Conservation (phyloP, 495 filamentous ascomycete species). For the Neurospora tetrasperma region DNA sequence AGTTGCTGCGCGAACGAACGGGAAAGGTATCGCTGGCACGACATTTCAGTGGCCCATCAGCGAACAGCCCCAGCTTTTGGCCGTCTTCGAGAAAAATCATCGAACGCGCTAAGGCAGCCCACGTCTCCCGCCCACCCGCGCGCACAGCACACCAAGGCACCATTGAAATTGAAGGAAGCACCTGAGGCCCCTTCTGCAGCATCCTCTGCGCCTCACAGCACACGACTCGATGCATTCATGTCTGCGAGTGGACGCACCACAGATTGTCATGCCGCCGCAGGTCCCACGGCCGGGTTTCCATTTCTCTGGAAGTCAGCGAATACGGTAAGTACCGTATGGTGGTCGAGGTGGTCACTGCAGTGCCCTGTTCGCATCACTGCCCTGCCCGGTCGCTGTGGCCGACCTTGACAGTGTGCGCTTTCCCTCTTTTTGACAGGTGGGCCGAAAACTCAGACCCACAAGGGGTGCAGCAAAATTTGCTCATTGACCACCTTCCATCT, state of each 20-base stretch:
- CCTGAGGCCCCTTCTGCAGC: neutral
- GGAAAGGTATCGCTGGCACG: constrained; percentile 16
- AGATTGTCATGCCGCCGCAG: neutral
- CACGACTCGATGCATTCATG: neutral
- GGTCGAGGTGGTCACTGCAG: neutral
- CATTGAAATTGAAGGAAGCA: neutral
- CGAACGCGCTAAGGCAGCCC: constrained; percentile 22
- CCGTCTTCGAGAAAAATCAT: constrained; percentile 28
- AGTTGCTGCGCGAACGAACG: constrained; percentile 16
- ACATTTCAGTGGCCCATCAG: constrained; percentile 8
- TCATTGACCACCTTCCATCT: neutral
- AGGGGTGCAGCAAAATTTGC: neutral
- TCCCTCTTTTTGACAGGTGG: neutral
- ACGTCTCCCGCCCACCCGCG: neutral
- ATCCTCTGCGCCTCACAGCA: neutral
- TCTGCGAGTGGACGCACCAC: neutral
- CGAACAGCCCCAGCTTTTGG: constrained; percentile 19
- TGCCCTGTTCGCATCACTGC: neutral
- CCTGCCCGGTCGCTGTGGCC: neutral
- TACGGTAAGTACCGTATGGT: neutral
- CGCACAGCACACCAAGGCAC: neutral
- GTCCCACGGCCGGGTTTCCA: neutral
- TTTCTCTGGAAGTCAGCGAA: neutral
- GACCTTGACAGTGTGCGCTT: neutral
- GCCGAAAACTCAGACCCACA: neutral